A percentile compares a stretch with the other conserved stretches of the same genome.
Conservation (phyloP, 2,329 filamentous ascomycete species). For the Fusarium sp. region DNA sequence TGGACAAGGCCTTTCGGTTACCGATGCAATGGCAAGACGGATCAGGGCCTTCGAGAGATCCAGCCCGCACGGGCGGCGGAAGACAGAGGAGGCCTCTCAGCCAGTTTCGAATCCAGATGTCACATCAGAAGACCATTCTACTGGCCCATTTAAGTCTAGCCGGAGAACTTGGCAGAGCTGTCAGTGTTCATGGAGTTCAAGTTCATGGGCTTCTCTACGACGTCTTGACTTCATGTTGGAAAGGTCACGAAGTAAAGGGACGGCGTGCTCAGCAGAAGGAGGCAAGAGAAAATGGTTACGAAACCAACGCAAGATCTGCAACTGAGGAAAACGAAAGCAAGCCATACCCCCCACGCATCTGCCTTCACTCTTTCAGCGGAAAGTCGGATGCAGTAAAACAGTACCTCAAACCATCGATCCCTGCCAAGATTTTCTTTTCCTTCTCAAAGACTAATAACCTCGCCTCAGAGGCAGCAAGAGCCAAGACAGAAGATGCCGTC, state of each 20-base stretch:
- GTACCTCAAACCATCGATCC: slow-evolving; percentile 77
- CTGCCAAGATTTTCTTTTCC: slow-evolving; percentile 82
- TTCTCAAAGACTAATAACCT: slow-evolving; percentile 87
- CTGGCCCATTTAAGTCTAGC: slow-evolving; percentile 74
- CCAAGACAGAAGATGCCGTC: slow-evolving; percentile 70
- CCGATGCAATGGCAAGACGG: slow-evolving; percentile 65
- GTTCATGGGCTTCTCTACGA: slow-evolving; percentile 76
- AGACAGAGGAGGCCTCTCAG: slow-evolving; percentile 74
- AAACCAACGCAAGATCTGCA: slow-evolving; percentile 44
- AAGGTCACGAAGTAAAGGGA: slow-evolving; percentile 70
- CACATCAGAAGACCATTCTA: slow-evolving; percentile 73
- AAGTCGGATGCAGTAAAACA: slow-evolving; percentile 77
- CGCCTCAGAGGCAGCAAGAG: slow-evolving; percentile 57
- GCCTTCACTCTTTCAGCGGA: slow-evolving; percentile 90
- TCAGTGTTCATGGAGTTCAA: slow-evolving; percentile 77
- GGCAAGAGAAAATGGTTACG: slow-evolving; percentile 14
- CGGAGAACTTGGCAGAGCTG: slow-evolving; percentile 70
- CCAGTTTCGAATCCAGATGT: slow-evolving; percentile 70
- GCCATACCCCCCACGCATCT: slow-evolving; percentile 83
- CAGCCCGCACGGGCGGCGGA: slow-evolving; percentile 69
- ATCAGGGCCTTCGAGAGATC: slow-evolving; percentile 30
- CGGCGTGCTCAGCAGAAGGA: slow-evolving; percentile 54
- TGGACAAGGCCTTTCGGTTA: slow-evolving; percentile 78
- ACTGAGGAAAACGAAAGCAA: rapidly evolving
- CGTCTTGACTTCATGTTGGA: slow-evolving; percentile 68